Conservation (phyloP, 768 basidiomycete genomes). For the Lactarius indigo region DNA sequence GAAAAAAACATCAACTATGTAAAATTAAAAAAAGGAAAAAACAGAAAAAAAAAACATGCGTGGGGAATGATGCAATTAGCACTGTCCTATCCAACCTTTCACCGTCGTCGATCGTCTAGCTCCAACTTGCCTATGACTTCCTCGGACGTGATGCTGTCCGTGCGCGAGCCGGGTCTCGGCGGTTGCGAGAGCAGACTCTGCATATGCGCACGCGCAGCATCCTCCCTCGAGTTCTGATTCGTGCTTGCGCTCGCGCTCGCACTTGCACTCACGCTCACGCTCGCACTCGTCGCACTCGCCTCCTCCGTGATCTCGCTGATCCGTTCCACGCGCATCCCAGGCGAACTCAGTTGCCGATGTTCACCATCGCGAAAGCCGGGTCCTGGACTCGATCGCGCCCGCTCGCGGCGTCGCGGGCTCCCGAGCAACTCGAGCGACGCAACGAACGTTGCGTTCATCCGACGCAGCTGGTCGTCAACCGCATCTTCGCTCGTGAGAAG, state of each 20-base stretch:
- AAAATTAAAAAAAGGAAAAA: no score
- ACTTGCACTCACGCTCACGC: slow-evolving; percentile 9
- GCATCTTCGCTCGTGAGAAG: slow-evolving; percentile 65
- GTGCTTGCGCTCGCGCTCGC: slow-evolving; percentile 2
- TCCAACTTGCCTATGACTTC: slow-evolving; percentile 60
- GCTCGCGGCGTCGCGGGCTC: slow-evolving; percentile 32
- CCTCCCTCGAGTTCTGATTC: slow-evolving; percentile 24
- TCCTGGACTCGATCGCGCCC: slow-evolving; percentile 27
- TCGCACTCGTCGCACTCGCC: slow-evolving; percentile 13
- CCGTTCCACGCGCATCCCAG: slow-evolving; percentile 21
- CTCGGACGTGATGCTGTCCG: slow-evolving; percentile 42
- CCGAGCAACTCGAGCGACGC: slow-evolving; percentile 59
- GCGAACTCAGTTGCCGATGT: slow-evolving; percentile 10
- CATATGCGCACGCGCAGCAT: slow-evolving; percentile 23
- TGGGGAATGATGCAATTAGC: not conserved
- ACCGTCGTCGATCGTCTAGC: slow-evolving; percentile 30
- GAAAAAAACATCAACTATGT: not conserved
- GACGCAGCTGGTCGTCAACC: slow-evolving; percentile 57
- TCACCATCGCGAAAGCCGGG: slow-evolving; percentile 12
- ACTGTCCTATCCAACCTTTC: slow-evolving; percentile 8
- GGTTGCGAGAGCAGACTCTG: slow-evolving; percentile 23
- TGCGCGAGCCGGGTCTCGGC: slow-evolving; percentile 33
- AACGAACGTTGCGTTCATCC: slow-evolving; percentile 68
- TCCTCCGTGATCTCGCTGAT: slow-evolving; percentile 26
- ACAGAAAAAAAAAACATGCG: not conserved